Base-by-base conservation (phyloP, 208 protist genomes). In the Polymyxa betae region DNA sequence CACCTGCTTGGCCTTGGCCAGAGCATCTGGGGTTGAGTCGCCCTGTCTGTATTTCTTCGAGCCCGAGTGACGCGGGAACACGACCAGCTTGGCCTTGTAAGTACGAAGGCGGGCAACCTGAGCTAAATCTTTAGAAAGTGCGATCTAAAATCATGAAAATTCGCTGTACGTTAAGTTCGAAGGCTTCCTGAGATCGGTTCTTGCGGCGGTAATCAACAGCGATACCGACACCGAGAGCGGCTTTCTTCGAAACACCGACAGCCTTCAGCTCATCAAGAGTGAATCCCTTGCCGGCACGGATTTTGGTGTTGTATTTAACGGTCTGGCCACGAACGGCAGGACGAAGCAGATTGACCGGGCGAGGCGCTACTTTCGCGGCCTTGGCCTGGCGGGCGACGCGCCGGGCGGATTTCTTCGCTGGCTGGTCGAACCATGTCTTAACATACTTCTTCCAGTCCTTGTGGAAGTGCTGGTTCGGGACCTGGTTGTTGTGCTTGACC, bases 361-460 rank as follows among this genome's bases (percentile, higher is more conserved):
- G 93, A 64, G 95, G 95, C 77, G 94, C 94, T 41, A 95, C 43
- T 29, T 41, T 24, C 40, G 88, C 41, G 10, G 95, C 95, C 88
- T 95, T 95, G 5, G 43, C 82, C 0, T 91, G 29, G 60, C 94
- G 94, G 29, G 52, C 54, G 20, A 88, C 88, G 38, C 93, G 49
- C 24, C 94, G 46, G 35, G 90, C 35, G 41, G 91, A 40, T 49
- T 94, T 94, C 40, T 93, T 88, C n/a, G 92, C 93, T 44, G 94
- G 88, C 91, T 96, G 94, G 90, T 96, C 88, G 89, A 95, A 94
- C 89, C 93, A 95, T n/a, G 92, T 94, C 88, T 93, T 92, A 16
- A 94, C 89, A 77, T 92, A 68, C 0, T 88, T 66, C 12, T 94
- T 54, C 93, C 95, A 95, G 43, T 95, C 88, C 90, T 95, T 95